A percentile compares a stretch with the other conserved stretches of the same genome.
Conservation (phyloP, 2,329 filamentous ascomycete genomes). For the Rhytidhysteron rufulum region DNA sequence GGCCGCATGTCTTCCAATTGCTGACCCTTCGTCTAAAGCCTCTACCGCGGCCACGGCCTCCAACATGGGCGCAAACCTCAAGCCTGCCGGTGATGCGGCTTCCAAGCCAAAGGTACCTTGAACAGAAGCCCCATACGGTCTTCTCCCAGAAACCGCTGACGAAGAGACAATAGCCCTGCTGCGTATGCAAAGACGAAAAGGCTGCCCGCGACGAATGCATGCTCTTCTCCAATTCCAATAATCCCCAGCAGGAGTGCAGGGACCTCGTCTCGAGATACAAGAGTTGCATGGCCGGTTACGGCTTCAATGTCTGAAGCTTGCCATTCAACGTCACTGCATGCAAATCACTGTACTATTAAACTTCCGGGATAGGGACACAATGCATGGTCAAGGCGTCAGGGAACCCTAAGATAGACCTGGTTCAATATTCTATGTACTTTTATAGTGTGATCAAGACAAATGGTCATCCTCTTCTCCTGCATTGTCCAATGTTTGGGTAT, state of each 20-base stretch:
- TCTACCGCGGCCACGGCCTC: slow-evolving; percentile 26
- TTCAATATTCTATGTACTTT: slow-evolving; percentile 18
- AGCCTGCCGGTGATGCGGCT: slow-evolving; percentile 35
- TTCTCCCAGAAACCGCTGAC: not conserved
- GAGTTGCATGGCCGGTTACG: slow-evolving; percentile 88
- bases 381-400: slow-evolving; percentile 28
- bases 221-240: slow-evolving; percentile 84
- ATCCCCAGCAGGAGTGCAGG: slow-evolving; percentile 81
- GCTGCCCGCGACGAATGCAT: slow-evolving; percentile 93
- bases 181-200: slow-evolving; percentile 96
- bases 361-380: slow-evolving; percentile 23
- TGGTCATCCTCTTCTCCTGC: slow-evolving; percentile 26
- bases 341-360: not conserved
- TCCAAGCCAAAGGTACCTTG: slow-evolving; percentile 47
- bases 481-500: slow-evolving; percentile 6
- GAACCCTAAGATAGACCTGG: slow-evolving; percentile 8
- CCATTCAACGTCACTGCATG: not conserved
- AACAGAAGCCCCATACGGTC: slow-evolving; percentile 3
- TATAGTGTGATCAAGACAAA: slow-evolving; percentile 15
- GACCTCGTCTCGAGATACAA: slow-evolving; percentile 80
- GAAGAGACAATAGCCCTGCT: slow-evolving; percentile 71
- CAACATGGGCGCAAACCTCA: slow-evolving; percentile 46
- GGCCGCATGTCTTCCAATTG: not conserved
- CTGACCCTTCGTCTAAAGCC: slow-evolving; percentile 23
- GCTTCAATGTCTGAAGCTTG: slow-evolving; percentile 61